These are phyloP conservation scores for Penicillium fimorum DNA, from an alignment of 495 filamentous ascomycete species.

Conservation along the genomic window DNA sequence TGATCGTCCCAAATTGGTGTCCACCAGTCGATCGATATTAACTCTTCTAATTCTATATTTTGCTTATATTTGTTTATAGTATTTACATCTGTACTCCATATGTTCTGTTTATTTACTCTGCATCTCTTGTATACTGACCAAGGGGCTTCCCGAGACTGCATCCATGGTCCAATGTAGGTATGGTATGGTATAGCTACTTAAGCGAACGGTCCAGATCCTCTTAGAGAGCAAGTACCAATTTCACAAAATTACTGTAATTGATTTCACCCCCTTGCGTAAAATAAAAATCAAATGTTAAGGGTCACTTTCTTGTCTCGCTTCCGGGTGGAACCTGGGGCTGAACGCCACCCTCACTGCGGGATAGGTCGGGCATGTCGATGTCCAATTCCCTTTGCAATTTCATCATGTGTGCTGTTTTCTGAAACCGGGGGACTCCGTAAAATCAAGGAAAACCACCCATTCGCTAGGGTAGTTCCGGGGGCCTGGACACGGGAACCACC, in stretches of 20 bases:
- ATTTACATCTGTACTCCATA: not conserved
- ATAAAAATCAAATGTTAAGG: slow-evolving; percentile 3
- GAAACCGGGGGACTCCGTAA: slow-evolving; percentile 3
- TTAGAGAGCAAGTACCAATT: not conserved
- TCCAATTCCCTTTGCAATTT: not conserved
- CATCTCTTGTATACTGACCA: not conserved
- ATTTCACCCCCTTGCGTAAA: slow-evolving; percentile 7
- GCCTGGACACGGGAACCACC: slow-evolving; percentile 23
- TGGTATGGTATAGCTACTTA: slow-evolving; percentile 5
- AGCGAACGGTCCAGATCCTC: not conserved
- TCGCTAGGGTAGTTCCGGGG: slow-evolving; percentile 14
- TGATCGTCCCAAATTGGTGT: slow-evolving; percentile 5
- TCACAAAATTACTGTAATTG: not conserved
- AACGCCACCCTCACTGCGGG: slow-evolving; percentile 23
- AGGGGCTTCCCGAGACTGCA: slow-evolving; percentile 19
- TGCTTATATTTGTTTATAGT: not conserved
- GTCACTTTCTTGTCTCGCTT: slow-evolving; percentile 9
- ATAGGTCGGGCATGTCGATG: slow-evolving; percentile 3
- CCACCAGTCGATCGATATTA: slow-evolving; percentile 3
- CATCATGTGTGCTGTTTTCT: not conserved
- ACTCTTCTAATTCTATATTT: not conserved
- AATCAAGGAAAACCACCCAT: not conserved
- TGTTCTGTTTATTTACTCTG: slow-evolving; percentile 4
- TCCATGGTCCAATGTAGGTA: slow-evolving; percentile 18
- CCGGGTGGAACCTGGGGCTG: slow-evolving; percentile 27